A percentile compares a stretch with the other conserved stretches of the same genome.
These are phyloP conservation scores for Medicago arabica DNA, from an alignment of 306 rosid species.

Conservation along the genomic window DNA sequence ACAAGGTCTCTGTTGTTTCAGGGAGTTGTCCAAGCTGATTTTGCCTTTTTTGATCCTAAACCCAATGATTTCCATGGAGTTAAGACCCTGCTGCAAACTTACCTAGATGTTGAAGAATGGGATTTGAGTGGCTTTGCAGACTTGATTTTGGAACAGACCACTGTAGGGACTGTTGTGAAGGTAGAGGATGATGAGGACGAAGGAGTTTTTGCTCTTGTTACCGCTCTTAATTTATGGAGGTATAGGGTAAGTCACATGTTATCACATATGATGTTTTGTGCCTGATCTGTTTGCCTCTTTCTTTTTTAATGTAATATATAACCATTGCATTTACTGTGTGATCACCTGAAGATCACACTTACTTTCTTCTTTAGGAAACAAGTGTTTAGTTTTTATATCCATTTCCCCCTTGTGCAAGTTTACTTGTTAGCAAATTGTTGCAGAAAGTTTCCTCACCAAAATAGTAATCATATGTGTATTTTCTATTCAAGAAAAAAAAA, in stretches of 20 bases:
- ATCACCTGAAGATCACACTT: neutral
- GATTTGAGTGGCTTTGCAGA: constrained; percentile 81
- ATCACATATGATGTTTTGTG: constrained; percentile 1
- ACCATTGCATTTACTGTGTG: neutral
- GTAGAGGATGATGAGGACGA: constrained; percentile 85
- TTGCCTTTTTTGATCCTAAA: constrained; percentile 88
- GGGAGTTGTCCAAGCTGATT: constrained; percentile 82
- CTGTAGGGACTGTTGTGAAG: constrained; percentile 79
- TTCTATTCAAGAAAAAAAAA: constrained; percentile 3
- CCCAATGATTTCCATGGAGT: constrained; percentile 82
- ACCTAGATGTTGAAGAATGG: constrained; percentile 74
- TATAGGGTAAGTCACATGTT: constrained; percentile 59
- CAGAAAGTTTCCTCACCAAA: neutral
- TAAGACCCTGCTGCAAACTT: constrained; percentile 77
- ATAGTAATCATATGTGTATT: neutral
- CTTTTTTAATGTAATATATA: neutral
- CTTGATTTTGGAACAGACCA: constrained; percentile 71
- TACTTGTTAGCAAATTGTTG: neutral
- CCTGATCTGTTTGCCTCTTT: neutral
- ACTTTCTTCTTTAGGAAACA: neutral
- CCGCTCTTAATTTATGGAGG: constrained; percentile 75
- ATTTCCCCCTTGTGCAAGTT: neutral
- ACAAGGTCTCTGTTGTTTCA: constrained; percentile 41
- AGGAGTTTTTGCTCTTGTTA: constrained; percentile 68
- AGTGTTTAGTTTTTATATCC: no score